Conservation (phyloP, 257 asterid species). For the Capsicum chinense region DNA sequence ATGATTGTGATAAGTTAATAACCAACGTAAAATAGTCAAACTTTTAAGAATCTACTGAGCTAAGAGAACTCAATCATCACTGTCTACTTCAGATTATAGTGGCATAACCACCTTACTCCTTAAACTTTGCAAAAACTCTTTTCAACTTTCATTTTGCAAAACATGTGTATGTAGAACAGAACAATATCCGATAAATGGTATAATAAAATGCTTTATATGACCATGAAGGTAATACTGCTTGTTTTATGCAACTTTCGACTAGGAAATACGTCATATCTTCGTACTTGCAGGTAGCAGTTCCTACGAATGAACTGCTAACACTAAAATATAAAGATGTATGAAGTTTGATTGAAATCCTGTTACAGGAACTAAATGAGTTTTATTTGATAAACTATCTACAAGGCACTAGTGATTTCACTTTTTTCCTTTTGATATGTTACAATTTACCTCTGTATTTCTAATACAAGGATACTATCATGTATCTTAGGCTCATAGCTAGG, state of each 20-base stretch:
- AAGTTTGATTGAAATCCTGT: background rate
- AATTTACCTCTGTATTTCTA: background rate
- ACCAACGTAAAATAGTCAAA: background rate
- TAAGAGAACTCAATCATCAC: background rate
- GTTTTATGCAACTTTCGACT: slow-evolving; percentile 7
- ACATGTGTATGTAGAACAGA: background rate
- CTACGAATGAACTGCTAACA: background rate
- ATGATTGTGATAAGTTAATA: slow-evolving; percentile 1
- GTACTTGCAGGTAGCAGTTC: slow-evolving; percentile 6
- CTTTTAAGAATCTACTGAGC: background rate
- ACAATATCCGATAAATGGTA: background rate
- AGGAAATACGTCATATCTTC: background rate
- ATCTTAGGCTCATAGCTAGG: background rate
- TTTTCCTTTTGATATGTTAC: background rate
- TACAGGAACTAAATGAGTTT: background rate
- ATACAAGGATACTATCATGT: background rate
- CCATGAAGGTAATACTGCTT: background rate
- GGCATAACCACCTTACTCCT: background rate
- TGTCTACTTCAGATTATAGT: background rate
- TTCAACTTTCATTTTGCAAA: background rate
- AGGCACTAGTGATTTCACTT: background rate
- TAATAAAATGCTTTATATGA: background rate
- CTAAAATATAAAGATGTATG: background rate
- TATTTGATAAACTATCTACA: slow-evolving; percentile 9
- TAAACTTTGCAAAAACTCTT: background rate